Percentiles rank a stretch among this genome's conserved stretches.
Conservation (phyloP, 768 basidiomycete species). For the Lentinula detonsa region DNA sequence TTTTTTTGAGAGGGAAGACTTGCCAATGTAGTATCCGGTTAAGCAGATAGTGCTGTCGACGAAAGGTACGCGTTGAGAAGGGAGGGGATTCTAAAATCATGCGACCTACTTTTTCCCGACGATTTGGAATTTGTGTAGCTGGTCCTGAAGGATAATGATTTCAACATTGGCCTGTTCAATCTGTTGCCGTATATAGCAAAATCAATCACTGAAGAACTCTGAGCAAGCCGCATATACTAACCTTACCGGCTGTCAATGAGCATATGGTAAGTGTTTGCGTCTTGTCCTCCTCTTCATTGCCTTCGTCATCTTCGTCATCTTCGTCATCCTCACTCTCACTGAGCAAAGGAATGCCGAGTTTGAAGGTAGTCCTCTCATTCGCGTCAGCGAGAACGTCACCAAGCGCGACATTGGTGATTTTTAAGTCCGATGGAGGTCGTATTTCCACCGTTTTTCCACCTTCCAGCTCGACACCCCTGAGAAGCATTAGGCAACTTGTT, state of each 20-base stretch:
- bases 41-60: conserved; percentile 59
- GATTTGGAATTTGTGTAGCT: conserved; percentile 60
- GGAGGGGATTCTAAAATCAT: neutral
- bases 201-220: neutral
- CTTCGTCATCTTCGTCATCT: conserved; percentile 23
- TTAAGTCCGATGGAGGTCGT: conserved; percentile 59
- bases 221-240: conserved; percentile 23
- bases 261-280: conserved; percentile 57
- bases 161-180: conserved; percentile 73
- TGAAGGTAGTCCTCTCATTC: conserved; percentile 57
- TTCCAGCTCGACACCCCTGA: conserved; percentile 56
- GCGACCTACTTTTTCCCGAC: conserved; percentile 73
- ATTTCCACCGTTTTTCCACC: conserved; percentile 55
- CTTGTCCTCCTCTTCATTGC: conserved; percentile 20
- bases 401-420: conserved; percentile 79
- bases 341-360: conserved; percentile 44
- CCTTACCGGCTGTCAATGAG: conserved; percentile 79
- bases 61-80: conserved; percentile 11
- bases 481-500: conserved; percentile 7
- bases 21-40: conserved; percentile 83
- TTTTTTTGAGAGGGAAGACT: conserved; percentile 12
- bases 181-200: conserved; percentile 30
- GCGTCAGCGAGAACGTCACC: conserved; percentile 65
- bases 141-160: conserved; percentile 62
- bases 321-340: conserved; percentile 42